These are phyloP conservation scores for Xylariaceae sp. DNA, from an alignment of 2,329 filamentous ascomycete species.

Conservation along the genomic window DNA sequence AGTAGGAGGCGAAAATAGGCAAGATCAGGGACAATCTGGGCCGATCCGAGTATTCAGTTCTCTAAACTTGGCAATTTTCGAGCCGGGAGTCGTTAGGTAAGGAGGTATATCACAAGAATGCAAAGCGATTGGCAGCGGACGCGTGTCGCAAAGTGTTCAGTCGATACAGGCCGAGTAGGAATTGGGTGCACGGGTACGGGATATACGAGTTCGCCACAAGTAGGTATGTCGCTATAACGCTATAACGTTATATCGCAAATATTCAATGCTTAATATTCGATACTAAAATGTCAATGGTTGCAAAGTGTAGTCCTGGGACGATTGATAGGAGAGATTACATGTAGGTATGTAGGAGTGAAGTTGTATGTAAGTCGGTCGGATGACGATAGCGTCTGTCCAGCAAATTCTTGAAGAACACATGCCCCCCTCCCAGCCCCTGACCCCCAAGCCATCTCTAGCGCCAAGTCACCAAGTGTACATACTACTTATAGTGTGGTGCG, in stretches of 20 bases:
- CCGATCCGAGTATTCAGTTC: neutral
- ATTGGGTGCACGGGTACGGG: no score
- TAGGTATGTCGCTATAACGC: neutral
- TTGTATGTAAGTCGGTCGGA: neutral
- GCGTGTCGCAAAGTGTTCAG: neutral
- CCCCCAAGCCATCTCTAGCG: neutral
- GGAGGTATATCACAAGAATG: neutral
- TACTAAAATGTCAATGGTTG: neutral
- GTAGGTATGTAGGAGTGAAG: neutral
- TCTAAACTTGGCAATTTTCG: neutral
- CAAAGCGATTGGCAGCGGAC: neutral
- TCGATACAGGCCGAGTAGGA: neutral
- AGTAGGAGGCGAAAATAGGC: neutral
- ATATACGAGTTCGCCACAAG: neutral
- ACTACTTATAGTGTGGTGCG: neutral
- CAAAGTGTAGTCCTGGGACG: neutral
- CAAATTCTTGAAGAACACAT: no score
- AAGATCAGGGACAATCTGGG: neutral
- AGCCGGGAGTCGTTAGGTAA: neutral
- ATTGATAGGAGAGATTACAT: neutral
- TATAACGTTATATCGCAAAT: neutral
- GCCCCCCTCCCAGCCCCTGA: no score
- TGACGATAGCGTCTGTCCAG: neutral
- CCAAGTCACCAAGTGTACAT: neutral
- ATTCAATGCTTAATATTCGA: neutral